These are phyloP conservation scores for Mitragyna speciosa DNA, from an alignment of 257 asterid genomes.

Conservation along the genomic window DNA sequence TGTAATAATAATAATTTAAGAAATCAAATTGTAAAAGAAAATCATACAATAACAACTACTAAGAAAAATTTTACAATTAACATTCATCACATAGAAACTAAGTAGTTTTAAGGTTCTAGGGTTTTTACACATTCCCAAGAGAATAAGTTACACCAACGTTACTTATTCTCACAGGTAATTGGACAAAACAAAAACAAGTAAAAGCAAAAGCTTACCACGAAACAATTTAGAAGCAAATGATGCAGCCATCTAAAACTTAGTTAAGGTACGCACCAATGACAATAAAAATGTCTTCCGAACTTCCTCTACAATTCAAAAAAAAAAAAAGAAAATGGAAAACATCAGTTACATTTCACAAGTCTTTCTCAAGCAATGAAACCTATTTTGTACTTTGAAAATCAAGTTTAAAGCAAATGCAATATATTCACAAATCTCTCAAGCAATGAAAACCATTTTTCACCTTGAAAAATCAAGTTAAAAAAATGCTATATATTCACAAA, in stretches of 20 bases:
- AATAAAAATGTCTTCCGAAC: neutral
- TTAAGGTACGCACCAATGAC: neutral
- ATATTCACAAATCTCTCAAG: neutral
- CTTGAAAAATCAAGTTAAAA: neutral
- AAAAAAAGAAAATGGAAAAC: neutral
- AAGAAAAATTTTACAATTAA: too few relatives aligned
- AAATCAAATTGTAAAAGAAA: too few relatives aligned
- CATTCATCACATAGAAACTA: too few relatives aligned
- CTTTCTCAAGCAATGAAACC: neutral
- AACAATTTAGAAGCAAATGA: slow-evolving; percentile 18
- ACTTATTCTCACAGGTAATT: neutral
- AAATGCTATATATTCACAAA: neutral
- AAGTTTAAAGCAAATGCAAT: neutral
- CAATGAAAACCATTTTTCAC: neutral
- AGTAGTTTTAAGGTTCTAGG: too few relatives aligned
- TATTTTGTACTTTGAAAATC: too few relatives aligned
- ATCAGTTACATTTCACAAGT: neutral
- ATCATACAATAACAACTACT: too few relatives aligned
- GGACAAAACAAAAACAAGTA: neutral
- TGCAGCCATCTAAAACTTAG: slow-evolving; percentile 20
- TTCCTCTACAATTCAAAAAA: neutral
- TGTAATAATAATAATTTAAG: too few relatives aligned
- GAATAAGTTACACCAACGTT: neutral
- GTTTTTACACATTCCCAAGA: too few relatives aligned
- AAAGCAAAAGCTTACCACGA: slow-evolving; percentile 22